Base-by-base conservation (phyloP, 192 early-diverging fungal species). In the Podila minutissima region DNA sequence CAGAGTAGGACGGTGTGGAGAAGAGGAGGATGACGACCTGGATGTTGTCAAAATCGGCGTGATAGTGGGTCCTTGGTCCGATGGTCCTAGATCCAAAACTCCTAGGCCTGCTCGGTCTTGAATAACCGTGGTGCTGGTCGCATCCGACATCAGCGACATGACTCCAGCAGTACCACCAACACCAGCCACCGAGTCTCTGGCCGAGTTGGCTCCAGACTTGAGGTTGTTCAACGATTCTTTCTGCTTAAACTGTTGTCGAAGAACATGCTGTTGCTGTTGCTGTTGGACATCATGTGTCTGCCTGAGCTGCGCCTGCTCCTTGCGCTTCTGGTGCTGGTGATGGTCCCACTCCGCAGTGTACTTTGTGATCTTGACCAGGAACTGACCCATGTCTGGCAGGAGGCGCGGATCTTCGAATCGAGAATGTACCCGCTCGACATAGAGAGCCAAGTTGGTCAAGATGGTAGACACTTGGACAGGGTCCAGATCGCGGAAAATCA, bases 401-500 rank as follows among this genome's bases (percentile, higher is more conserved):
- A 89, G 69, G n/a, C 63, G 83, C 28, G 83, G 81, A 19, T 83
- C 75, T 35, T 85, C 83, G 6, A 84, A 86, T 22, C 86, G 72
- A 1, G 83, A 85, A 61, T 90, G 86, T 5, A 90, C 88, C 1
- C 71, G 79, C 61, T 88, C 84, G 2, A 90, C 79, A 66, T 90
- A 90, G 12, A 81, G 82, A 17, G 83, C 77, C 37, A 86, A 67
- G 48, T 89, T 90, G 53, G 72, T 83, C 13, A 90, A 74, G 66
- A 90, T 81, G 5, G 83, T 86, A 6, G 89, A 90, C 15, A 89
- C 87, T 28, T 84, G 69, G 20, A 64, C 53, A 19, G 84, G 78
- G 7, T 85, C 85, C 53, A 89, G 69, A 35, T 87, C 84, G n/a
- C 77, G 38, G 33, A 81, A 81, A 28, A 81, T 81, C 32, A 46